Conservation (phyloP, 169 alveolate genomes). For the Babesia divergens region DNA sequence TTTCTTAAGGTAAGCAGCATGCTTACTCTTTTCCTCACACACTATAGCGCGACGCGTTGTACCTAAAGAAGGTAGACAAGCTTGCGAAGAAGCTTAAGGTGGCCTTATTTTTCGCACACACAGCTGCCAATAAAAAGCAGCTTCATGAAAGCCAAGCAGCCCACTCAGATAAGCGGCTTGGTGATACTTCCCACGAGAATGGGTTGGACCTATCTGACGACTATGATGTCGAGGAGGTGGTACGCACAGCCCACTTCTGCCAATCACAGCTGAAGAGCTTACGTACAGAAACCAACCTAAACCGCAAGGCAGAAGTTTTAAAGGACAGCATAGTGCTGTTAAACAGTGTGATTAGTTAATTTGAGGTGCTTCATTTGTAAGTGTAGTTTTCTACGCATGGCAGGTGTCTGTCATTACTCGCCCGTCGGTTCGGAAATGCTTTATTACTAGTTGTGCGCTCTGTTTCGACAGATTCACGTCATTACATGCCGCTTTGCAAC, state of each 20-base stretch:
- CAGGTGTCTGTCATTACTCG: too few species aligned
- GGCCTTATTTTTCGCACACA: conserved; percentile 54
- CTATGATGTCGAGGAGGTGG: conserved; percentile 20
- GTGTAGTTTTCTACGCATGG: too few species aligned
- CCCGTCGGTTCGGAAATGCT: too few species aligned
- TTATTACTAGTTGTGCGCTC: too few species aligned
- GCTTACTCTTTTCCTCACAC: neutral
- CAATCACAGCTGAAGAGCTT: conserved; percentile 10
- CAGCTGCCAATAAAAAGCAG: conserved; percentile 15
- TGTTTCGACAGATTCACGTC: too few species aligned
- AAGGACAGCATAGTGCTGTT: neutral
- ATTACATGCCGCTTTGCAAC: too few species aligned
- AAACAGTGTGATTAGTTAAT: neutral
- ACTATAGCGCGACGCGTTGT: conserved; percentile 37
- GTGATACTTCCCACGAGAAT: too few species aligned
- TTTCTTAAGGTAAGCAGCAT: neutral
- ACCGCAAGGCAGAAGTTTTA: conserved; percentile 3
- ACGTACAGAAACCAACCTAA: neutral
- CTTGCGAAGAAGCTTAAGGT: conserved; percentile 24
- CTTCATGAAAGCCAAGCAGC: neutral
- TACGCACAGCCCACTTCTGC: conserved; percentile 22
- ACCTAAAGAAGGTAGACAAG: conserved; percentile 20
- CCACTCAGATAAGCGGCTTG: neutral
- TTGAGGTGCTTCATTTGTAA: too few species aligned
- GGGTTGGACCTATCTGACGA: neutral